Conservation (phyloP, 192 early-diverging fungal species). For the Entomortierella chlamydospora region DNA sequence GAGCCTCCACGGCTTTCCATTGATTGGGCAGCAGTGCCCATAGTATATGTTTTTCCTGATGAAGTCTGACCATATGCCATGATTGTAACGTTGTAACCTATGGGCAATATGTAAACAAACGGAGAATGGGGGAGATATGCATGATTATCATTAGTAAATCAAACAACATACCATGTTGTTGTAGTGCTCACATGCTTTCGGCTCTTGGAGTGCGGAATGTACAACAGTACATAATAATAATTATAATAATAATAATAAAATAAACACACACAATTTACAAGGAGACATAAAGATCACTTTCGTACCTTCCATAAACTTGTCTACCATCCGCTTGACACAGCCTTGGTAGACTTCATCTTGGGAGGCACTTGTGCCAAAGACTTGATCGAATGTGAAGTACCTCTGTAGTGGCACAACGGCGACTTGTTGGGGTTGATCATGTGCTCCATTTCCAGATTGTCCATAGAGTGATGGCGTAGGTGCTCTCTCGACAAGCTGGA, state of each 20-base stretch:
- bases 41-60: conserved; percentile 95
- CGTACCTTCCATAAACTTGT: conserved; percentile 63
- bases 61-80: conserved; percentile 96
- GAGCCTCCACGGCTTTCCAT: conserved; percentile 46
- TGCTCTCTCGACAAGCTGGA: conserved; percentile 35
- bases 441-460: conserved; percentile 11
- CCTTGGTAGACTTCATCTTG: conserved; percentile 72
- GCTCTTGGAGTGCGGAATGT: neutral
- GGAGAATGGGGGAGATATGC: neutral
- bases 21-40: conserved; percentile 80
- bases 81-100: conserved; percentile 94
- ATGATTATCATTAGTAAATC: neutral
- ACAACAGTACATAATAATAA: neutral
- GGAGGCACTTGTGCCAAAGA: conserved; percentile 68
- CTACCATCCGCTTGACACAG: conserved; percentile 57
- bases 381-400: conserved; percentile 73
- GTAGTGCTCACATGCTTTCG: conserved; percentile 1
- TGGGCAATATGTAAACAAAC: neutral
- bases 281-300: neutral
- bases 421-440: conserved; percentile 39
- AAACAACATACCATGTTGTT: too few relatives aligned
- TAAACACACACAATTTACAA: neutral
- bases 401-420: conserved; percentile 41
- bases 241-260: neutral
- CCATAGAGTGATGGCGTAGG: conserved; percentile 20